A percentile compares a stretch with the other conserved stretches of the same genome.
Conservation (phyloP, 2,329 filamentous ascomycete genomes). For the Hypomyces perniciosus region DNA sequence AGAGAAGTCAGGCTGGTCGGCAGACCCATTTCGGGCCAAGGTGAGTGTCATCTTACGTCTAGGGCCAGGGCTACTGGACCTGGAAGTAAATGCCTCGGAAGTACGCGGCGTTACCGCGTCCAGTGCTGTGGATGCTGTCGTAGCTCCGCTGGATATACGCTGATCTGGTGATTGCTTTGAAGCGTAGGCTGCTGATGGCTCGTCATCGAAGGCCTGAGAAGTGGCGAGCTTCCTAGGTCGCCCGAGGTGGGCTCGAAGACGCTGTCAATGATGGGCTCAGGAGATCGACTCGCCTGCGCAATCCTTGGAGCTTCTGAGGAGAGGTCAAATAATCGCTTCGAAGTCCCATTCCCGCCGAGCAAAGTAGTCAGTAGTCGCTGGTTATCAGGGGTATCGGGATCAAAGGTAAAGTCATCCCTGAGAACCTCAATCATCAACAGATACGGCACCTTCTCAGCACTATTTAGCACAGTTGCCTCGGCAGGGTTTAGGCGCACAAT, state of each 20-base stretch:
- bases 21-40: conserved; percentile 46
- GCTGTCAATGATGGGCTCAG: conserved; percentile 55
- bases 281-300: conserved; percentile 33
- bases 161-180: conserved; percentile 32
- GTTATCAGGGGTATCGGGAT: conserved; percentile 69
- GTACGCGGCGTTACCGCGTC: conserved; percentile 61
- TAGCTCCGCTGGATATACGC: conserved; percentile 55
- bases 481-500: conserved; percentile 79
- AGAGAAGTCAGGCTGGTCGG: conserved; percentile 73
- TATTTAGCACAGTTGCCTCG: conserved; percentile 79
- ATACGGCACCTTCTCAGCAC: conserved; percentile 80
- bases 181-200: conserved; percentile 27
- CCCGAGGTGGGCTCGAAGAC: conserved; percentile 79
- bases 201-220: conserved; percentile 54
- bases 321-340: conserved; percentile 60
- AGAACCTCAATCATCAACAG: conserved; percentile 79
- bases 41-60: conserved; percentile 56
- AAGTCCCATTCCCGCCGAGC: conserved; percentile 49
- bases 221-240: conserved; percentile 67
- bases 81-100: conserved; percentile 61
- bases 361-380: conserved; percentile 55
- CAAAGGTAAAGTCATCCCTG: conserved; percentile 76
- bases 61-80: conserved; percentile 60
- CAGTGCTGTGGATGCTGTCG: conserved; percentile 53
- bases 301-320: conserved; percentile 58